These are phyloP conservation scores for Sporisorium sorghi DNA, from an alignment of 1,284 basidiomycete species.

Conservation along the genomic window DNA sequence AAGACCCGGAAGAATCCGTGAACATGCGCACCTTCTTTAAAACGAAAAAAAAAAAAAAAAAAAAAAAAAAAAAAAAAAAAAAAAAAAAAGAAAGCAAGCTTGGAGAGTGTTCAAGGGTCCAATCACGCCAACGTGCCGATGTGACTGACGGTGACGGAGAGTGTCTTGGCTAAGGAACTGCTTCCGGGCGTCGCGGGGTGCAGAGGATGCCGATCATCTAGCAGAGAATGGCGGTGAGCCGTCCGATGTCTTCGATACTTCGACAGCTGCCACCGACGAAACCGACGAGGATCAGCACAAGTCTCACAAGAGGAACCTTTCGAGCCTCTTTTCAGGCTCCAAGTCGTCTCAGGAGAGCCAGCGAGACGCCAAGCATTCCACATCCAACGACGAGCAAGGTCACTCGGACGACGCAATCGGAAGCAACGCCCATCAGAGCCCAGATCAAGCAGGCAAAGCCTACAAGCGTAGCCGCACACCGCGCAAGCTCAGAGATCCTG, in stretches of 20 bases:
- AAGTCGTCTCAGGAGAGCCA: conserved; percentile 9
- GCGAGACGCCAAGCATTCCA: not conserved
- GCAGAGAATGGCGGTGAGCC: conserved; percentile 1
- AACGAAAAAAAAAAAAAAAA: too few relatives aligned
- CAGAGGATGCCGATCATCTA: conserved; percentile 6
- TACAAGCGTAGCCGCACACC: conserved; percentile 29
- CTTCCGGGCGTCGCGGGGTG: too few relatives aligned
- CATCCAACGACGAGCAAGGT: not conserved
- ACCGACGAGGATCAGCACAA: not conserved
- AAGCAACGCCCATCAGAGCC: conserved; percentile 7
- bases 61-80: too few relatives aligned
- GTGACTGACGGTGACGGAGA: too few relatives aligned
- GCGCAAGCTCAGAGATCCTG: conserved; percentile 35
- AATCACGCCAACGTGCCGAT: too few relatives aligned
- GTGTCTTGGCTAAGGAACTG: too few relatives aligned
- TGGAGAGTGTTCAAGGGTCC: too few relatives aligned
- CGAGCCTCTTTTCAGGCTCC: conserved; percentile 15
- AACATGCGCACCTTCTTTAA: too few relatives aligned
- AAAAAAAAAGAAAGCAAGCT: too few relatives aligned
- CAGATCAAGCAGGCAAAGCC: conserved; percentile 16
- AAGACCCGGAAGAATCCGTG: too few relatives aligned
- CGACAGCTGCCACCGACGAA: not conserved
- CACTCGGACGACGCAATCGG: not conserved
- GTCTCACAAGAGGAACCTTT: not conserved
- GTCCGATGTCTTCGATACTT: not conserved